phyloP scores from a whole-genome alignment of 345 rosid genomes.

The Trapa incisa region DNA sequence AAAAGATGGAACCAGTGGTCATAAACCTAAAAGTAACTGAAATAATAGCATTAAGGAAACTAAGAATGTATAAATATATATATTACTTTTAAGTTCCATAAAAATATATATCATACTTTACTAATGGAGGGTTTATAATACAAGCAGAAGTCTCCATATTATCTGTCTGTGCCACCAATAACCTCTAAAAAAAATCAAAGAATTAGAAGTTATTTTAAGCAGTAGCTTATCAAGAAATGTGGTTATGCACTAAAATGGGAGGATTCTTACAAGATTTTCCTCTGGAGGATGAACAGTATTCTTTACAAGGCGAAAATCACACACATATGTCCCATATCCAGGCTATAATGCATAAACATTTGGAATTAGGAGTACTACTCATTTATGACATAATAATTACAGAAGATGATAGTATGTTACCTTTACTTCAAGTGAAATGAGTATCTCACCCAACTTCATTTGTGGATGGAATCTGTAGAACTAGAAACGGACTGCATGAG shows the following conservation, averaged over 20 bases:
- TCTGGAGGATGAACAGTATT: slow-evolving; percentile 22
- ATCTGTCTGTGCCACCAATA: slow-evolving; percentile 68
- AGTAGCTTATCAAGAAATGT: neutral
- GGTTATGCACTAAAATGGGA: neutral
- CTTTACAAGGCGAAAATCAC: slow-evolving; percentile 61
- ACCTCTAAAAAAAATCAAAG: slow-evolving; percentile 28
- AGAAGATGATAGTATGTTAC: slow-evolving; percentile 22
- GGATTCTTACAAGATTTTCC: slow-evolving; percentile 52
- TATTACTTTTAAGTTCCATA: no score
- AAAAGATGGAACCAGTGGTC: slow-evolving; percentile 8
- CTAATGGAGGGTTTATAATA: slow-evolving; percentile 63
- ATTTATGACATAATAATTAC: neutral
- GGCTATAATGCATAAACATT: slow-evolving; percentile 26
- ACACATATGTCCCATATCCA: slow-evolving; percentile 47
- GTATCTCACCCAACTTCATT: slow-evolving; percentile 56
- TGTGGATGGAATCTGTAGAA: slow-evolving; percentile 59
- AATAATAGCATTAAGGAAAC: neutral
- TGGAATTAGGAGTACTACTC: no score
- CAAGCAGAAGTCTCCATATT: slow-evolving; percentile 66
- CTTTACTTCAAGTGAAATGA: slow-evolving; percentile 59
- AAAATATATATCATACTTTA: slow-evolving; percentile 31
- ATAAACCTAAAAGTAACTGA: slow-evolving; percentile 7
- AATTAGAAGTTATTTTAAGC: neutral
- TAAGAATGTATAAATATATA: neutral
- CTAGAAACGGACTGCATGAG: neutral